Conservation (phyloP, 257 asterid genomes). For the Schizonepeta tenuifolia region DNA sequence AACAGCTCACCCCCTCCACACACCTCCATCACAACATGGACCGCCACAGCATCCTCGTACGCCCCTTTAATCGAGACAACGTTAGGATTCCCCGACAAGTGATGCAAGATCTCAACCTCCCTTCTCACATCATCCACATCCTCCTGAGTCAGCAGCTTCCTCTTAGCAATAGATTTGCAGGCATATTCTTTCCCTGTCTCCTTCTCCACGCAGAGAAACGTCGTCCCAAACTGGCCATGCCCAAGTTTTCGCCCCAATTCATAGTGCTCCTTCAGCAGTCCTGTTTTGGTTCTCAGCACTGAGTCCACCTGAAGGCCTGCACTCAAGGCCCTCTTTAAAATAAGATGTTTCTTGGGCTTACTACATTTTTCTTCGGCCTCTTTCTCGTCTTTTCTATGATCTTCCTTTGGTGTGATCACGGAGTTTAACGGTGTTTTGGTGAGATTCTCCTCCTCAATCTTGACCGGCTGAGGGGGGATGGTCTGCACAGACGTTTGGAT, state of each 20-base stretch:
- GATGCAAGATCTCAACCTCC: constrained; percentile 91
- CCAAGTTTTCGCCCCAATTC: constrained; percentile 71
- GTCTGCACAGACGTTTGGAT: background rate
- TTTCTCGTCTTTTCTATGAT: background rate
- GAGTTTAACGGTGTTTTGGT: constrained; percentile 18
- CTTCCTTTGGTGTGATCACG: constrained; percentile 32
- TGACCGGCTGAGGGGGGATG: constrained; percentile 40
- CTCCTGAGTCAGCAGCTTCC: constrained; percentile 62
- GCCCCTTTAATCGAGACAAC: constrained; percentile 75
- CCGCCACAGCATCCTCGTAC: constrained; percentile 80
- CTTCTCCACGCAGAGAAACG: constrained; percentile 68
- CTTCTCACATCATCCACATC: constrained; percentile 93
- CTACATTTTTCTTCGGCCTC: constrained; percentile 20
- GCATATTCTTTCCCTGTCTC: constrained; percentile 67
- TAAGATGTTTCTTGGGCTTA: constrained; percentile 37
- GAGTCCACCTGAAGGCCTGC: constrained; percentile 76
- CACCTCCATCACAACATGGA: constrained; percentile 86
- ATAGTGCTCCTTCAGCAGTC: constrained; percentile 65
- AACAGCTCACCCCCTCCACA: constrained; percentile 92
- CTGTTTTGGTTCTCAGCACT: constrained; percentile 71
- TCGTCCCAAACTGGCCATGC: constrained; percentile 87
- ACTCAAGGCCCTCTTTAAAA: constrained; percentile 59
- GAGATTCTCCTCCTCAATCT: constrained; percentile 32
- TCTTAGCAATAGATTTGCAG: constrained; percentile 78
- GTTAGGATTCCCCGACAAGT: constrained; percentile 70